phyloP scores from a whole-genome alignment of 371 early-diverging fungal genomes.

The Massospora cicadina region DNA sequence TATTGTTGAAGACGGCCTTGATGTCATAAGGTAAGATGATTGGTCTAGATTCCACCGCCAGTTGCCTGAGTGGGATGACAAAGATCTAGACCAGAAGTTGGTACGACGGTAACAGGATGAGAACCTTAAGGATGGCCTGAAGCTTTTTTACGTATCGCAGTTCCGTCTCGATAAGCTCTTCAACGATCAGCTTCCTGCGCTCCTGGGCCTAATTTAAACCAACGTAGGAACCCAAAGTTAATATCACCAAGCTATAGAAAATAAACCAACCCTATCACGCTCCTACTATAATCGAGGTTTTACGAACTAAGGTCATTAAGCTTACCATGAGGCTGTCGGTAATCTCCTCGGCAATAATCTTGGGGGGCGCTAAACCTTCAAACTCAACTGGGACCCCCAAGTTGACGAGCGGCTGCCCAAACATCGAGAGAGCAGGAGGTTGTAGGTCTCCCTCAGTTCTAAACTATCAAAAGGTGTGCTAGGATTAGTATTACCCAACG shows the following conservation, averaged over 20 bases:
- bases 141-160: constrained; percentile 4
- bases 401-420: neutral
- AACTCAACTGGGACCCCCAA: neutral
- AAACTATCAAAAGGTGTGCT: neutral
- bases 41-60: neutral
- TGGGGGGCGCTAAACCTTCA: neutral
- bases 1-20: constrained; percentile 8
- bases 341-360: neutral
- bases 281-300: too few relatives aligned
- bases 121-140: constrained; percentile 8
- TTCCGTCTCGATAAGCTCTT: constrained; percentile 8
- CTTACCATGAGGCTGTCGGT: neutral
- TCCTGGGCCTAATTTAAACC: constrained; percentile 1
- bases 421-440: neutral
- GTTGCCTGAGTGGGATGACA: constrained; percentile 5
- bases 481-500: constrained; percentile 1
- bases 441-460: constrained; percentile 11
- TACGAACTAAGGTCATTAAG: too few relatives aligned
- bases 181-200: neutral
- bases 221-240: neutral
- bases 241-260: too few relatives aligned
- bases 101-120: neutral
- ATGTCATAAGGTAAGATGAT: constrained; percentile 8
- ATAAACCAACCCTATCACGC: too few relatives aligned
- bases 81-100: neutral